These are phyloP conservation scores for Ogataea ganodermae DNA, from an alignment of 805 yeast genomes.

Conservation along the genomic window DNA sequence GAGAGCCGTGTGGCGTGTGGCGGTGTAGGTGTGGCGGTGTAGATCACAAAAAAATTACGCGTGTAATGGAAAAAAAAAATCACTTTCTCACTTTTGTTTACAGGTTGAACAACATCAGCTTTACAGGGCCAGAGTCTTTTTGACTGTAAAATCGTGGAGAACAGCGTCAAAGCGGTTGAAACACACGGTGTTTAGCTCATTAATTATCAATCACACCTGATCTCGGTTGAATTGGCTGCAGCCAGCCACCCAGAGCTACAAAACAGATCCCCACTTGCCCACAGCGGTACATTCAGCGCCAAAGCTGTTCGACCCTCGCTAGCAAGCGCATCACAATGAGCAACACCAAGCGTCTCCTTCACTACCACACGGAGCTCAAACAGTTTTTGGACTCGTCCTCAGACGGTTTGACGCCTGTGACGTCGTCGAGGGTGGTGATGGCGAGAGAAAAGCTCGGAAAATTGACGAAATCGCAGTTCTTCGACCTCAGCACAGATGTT, in stretches of 20 bases:
- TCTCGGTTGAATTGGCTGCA: not conserved
- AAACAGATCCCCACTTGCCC: not conserved
- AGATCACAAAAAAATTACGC: constrained; percentile 6
- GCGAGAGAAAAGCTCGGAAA: constrained; percentile 85
- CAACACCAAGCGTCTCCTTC: constrained; percentile 21
- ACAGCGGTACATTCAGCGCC: not conserved
- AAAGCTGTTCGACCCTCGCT: constrained; percentile 9
- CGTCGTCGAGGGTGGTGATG: constrained; percentile 65
- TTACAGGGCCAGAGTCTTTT: not conserved
- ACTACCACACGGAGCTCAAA: constrained; percentile 50
- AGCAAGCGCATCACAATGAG: constrained; percentile 14
- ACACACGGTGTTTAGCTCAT: not conserved
- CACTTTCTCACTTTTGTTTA: constrained; percentile 5
- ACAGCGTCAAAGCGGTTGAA: not conserved
- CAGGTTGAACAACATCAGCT: not conserved
- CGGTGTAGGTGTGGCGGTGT: not conserved
- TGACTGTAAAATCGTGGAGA: not conserved
- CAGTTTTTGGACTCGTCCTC: constrained; percentile 53
- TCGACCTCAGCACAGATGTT: constrained; percentile 91
- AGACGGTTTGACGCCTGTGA: constrained; percentile 44
- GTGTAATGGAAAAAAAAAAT: constrained; percentile 3
- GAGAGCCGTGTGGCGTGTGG: too few species aligned
- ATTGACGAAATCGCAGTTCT: constrained; percentile 78
- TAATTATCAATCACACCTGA: not conserved
- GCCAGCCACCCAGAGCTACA: not conserved